A percentile compares a stretch with the other conserved stretches of the same genome.
These are phyloP conservation scores for Alternaria dauci DNA, from an alignment of 2,329 filamentous ascomycete genomes.

Conservation along the genomic window DNA sequence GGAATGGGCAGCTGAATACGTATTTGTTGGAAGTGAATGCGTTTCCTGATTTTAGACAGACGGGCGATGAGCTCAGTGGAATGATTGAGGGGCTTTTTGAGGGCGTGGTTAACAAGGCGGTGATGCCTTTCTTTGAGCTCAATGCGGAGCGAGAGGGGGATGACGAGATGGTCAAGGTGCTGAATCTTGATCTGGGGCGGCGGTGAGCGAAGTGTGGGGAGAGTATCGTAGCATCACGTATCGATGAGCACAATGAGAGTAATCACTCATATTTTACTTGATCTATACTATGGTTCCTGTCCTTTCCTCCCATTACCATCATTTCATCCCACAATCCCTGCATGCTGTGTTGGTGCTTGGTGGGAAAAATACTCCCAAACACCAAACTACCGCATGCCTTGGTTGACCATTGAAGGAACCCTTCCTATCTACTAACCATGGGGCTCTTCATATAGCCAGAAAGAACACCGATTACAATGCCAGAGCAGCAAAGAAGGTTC, in stretches of 20 bases:
- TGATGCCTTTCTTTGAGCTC: conserved; percentile 72
- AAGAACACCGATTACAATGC: conserved; percentile 2
- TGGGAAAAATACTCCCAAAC: background rate
- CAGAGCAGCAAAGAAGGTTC: background rate
- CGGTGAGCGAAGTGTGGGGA: conserved; percentile 3
- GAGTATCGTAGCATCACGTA: background rate
- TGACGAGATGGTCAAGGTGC: conserved; percentile 51
- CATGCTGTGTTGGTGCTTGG: background rate
- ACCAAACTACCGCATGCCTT: background rate
- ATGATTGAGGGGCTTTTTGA: conserved; percentile 81
- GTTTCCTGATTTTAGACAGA: conserved; percentile 95
- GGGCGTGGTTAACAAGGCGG: conserved; percentile 72
- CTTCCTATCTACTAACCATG: background rate
- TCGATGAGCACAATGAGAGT: background rate
- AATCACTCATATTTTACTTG: conserved; percentile 6
- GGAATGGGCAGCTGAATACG: conserved; percentile 58
- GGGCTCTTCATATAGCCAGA: background rate
- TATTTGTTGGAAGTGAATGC: conserved; percentile 94
- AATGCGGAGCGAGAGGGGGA: conserved; percentile 16
- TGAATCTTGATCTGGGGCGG: conserved; percentile 59
- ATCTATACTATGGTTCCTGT: conserved; percentile 2
- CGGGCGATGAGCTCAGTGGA: conserved; percentile 74
- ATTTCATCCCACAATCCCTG: background rate
- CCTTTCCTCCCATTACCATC: background rate
- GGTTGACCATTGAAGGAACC: background rate